Evolutionary conservation across 768 basidiomycete genomes (phyloP).

Genomic region (Filobasidium floriforme): DNA sequence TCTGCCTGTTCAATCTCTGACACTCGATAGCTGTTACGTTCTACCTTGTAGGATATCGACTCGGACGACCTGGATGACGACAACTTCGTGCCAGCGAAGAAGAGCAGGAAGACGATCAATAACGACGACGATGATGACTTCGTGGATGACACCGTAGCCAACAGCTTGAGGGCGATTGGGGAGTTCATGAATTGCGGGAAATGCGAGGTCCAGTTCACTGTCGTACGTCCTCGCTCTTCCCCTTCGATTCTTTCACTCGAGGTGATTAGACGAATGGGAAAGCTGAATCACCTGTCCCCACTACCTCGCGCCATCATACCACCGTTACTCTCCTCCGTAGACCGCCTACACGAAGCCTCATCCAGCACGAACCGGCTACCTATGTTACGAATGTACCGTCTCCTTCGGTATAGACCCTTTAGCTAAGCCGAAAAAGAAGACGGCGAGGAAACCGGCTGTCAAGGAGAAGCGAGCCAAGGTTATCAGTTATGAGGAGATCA

Average conservation of each 20-base stretch:
- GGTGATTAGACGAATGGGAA: background rate
- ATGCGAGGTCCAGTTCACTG: constrained; percentile 77
- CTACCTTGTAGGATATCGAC: constrained; percentile 44
- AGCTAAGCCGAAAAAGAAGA: constrained; percentile 55
- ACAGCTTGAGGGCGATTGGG: constrained; percentile 61
- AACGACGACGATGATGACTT: constrained; percentile 48
- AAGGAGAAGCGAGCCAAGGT: constrained; percentile 62
- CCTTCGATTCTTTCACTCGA: background rate
- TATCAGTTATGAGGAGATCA: constrained; percentile 56
- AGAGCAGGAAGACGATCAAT: constrained; percentile 47
- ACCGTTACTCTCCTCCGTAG: constrained; percentile 45
- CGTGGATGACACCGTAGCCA: constrained; percentile 53
- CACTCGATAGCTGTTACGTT: no score
- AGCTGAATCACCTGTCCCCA: background rate
- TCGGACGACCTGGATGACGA: constrained; percentile 70
- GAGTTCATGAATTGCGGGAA: constrained; percentile 71
- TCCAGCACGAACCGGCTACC: constrained; percentile 64
- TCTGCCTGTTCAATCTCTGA: no score
- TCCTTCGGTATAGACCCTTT: constrained; percentile 72
- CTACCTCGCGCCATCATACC: background rate
- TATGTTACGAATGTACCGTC: constrained; percentile 80
- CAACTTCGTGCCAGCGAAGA: constrained; percentile 45
- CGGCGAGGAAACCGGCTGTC: constrained; percentile 52
- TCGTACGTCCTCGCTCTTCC: constrained; percentile 53
- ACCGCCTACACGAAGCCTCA: constrained; percentile 69